Evolutionary conservation across 768 basidiomycete genomes (phyloP).

Genomic region (Suillus placidus): DNA sequence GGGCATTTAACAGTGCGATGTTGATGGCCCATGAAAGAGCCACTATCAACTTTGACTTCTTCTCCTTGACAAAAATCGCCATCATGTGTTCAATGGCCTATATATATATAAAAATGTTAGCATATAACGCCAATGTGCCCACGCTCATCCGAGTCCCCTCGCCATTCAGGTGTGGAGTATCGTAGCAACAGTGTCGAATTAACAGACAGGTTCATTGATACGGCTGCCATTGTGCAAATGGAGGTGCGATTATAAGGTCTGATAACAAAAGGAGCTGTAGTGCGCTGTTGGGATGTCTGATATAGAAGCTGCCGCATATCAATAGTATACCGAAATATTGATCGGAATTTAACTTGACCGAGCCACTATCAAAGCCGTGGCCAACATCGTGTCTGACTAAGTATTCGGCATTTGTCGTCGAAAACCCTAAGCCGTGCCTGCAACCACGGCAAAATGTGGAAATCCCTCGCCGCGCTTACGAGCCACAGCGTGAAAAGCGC

Average conservation of each 20-base stretch:
- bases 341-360: neutral
- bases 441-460: neutral
- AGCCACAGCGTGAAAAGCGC: conserved; percentile 27
- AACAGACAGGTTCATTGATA: neutral
- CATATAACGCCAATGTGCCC: neutral
- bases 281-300: neutral
- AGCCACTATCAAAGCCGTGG: neutral
- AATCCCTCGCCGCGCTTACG: neutral
- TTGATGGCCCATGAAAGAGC: conserved; percentile 1
- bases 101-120: conserved; percentile 17
- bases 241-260: neutral
- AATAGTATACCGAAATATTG: neutral
- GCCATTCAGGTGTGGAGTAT: neutral
- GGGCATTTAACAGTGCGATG: conserved; percentile 44
- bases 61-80: conserved; percentile 12
- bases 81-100: too few relatives aligned
- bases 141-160: neutral
- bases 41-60: conserved; percentile 4
- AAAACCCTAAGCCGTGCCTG: neutral
- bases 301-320: neutral
- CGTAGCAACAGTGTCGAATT: neutral
- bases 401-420: neutral
- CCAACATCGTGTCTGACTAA: neutral
- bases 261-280: neutral
- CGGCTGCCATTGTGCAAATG: neutral